Evolutionary conservation across 495 filamentous ascomycete species (phyloP).

Genomic region (Penicillium steckii): DNA sequence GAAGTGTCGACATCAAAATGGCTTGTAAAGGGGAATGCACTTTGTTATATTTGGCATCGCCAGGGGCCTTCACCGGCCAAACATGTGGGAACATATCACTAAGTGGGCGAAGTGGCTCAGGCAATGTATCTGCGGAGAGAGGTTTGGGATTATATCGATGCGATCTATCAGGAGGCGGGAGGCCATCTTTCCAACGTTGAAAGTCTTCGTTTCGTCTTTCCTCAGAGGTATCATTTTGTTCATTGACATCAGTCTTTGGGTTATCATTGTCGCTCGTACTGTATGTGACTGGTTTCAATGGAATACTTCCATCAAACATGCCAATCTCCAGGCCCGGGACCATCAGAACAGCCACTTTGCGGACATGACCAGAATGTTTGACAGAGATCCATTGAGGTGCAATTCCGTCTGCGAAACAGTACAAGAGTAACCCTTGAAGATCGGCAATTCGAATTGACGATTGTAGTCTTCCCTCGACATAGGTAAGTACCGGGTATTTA

Average conservation of each 20-base stretch:
- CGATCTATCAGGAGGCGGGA: conserved; percentile 40
- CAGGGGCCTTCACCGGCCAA: conserved; percentile 85
- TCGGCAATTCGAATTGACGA: conserved; percentile 73
- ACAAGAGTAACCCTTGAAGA: conserved; percentile 79
- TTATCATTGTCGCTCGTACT: not conserved
- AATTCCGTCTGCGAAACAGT: conserved; percentile 80
- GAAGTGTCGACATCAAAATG: conserved; percentile 70
- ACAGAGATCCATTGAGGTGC: conserved; percentile 87
- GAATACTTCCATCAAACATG: conserved; percentile 76
- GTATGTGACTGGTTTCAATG: conserved; percentile 34
- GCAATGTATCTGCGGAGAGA: conserved; percentile 60
- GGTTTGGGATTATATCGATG: conserved; percentile 69
- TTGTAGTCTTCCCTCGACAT: conserved; percentile 68
- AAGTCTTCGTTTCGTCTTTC: conserved; percentile 35
- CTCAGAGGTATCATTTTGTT: conserved; percentile 14
- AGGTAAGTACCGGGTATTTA: conserved; percentile 73
- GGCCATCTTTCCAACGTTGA: conserved; percentile 41
- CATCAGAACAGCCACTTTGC: conserved; percentile 89
- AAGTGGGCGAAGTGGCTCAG: conserved; percentile 63
- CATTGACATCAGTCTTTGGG: conserved; percentile 11
- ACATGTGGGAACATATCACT: conserved; percentile 81
- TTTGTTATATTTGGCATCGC: conserved; percentile 74
- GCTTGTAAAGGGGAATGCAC: conserved; percentile 82
- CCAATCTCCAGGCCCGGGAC: conserved; percentile 85
- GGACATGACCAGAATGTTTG: conserved; percentile 69